Evolutionary conservation across 2,329 filamentous ascomycete species (phyloP), one percentile per base, ranked within the genome.

Genomic region (Aspergillus sp.): DNA sequence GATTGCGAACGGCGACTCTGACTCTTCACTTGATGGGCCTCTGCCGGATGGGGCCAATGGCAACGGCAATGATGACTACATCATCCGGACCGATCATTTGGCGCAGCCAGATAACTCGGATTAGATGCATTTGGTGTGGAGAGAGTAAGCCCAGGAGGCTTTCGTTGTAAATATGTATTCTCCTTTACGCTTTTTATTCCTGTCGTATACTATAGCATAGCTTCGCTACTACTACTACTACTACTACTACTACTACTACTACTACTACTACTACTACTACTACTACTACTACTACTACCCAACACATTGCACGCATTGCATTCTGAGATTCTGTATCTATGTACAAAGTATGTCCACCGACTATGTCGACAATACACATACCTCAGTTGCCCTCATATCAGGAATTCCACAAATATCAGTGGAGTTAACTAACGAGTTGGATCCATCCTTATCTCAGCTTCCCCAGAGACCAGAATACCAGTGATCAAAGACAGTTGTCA

Each of bases 41-140:
- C 62, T 47, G 19, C 62, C 70, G 48, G 67, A 67, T 48, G 66
- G 60, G 13, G 63, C 64, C n/a, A 69, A 66, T 2, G 71, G 68
- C 34, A 73, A 69, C 41, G 72, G 72, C 3, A 74, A 77, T 45
- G 75, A 77, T 59, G 76, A 79, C 41, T 78, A 79, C 61, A 65
- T 78, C 49, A 68, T 79, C 25, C 70, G 71, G n/a, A 79, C 76
- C 2, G 76, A 77, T 49, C 76, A 78, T 65, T 60, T 78, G 23
- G 62, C 66, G 8, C 58, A 52, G 41, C 30, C 61, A 7, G 62
- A 62, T 48, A 56, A 57, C 22, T 61, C 59, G n/a, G 49, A 59
- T 31, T 67, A 60, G 38, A 54, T 54, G 19, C 11, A 8, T 11
- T 19, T 19, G 19, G 5, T 41, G 19, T 41, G 34, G 34, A 41